phyloP scores from a whole-genome alignment of 2,329 filamentous ascomycete species.

The Knufia petricola region DNA sequence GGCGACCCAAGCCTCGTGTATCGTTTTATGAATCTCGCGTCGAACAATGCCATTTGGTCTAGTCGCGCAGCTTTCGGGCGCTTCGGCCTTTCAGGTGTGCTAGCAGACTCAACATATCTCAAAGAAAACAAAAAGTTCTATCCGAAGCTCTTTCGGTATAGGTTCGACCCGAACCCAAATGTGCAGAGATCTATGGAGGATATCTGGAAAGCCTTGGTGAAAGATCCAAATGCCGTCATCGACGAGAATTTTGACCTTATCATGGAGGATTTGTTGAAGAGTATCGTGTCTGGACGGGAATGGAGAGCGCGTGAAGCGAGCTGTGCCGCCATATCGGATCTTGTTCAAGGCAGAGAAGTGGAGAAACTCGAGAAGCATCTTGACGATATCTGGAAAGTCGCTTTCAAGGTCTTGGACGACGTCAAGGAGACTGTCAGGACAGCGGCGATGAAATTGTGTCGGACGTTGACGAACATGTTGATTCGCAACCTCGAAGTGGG shows the following conservation, averaged over 20 bases:
- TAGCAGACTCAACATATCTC: conserved; percentile 72
- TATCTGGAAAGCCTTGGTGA: conserved; percentile 94
- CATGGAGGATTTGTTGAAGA: conserved; percentile 75
- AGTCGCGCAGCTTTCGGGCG: conserved; percentile 92
- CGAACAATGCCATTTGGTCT: conserved; percentile 93
- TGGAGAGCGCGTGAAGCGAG: conserved; percentile 91
- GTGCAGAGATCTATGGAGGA: conserved; percentile 94
- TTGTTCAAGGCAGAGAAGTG: conserved; percentile 71
- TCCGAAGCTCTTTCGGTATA: conserved; percentile 85
- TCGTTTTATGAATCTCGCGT: conserved; percentile 94
- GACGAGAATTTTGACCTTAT: conserved; percentile 80
- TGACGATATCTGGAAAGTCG: conserved; percentile 70
- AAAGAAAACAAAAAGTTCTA: conserved; percentile 85
- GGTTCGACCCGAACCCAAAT: conserved; percentile 89
- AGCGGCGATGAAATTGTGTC: conserved; percentile 72
- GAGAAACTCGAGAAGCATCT: conserved; percentile 75
- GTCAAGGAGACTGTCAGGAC: conserved; percentile 83
- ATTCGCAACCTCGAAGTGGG: conserved; percentile 78
- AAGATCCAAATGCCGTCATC: conserved; percentile 68
- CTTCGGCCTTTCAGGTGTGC: conserved; percentile 83
- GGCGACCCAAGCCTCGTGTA: conserved; percentile 95
- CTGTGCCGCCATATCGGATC: conserved; percentile 78
- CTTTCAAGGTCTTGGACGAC: conserved; percentile 88
- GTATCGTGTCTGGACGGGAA: conserved; percentile 70
- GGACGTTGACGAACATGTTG: conserved; percentile 72